Evolutionary conservation across 2,329 filamentous ascomycete genomes (phyloP), one percentile per base, ranked within the genome.

Genomic region (Ceratocystis cubensis): DNA sequence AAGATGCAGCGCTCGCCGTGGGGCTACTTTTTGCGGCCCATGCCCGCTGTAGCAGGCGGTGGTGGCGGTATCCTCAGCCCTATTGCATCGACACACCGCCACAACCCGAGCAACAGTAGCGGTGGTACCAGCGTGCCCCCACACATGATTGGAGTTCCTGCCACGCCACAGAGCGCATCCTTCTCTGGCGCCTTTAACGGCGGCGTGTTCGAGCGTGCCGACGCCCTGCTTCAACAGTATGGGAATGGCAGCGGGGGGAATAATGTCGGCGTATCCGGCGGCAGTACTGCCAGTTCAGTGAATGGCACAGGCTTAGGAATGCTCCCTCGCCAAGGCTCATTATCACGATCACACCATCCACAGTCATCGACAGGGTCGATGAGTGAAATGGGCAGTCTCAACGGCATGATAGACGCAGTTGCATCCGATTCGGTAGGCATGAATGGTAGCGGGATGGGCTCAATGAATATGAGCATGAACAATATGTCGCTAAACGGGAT

Each of bases 131-230:
- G 30, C 44, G 61, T 67, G 56, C 59, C 30, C 8, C 48, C 45
- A 41, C 63, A 64, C 57, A 65, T 66, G 41, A 91, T 92, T 0
- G 96, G 91, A 0, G 87, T 96, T 10, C 88, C 90, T 3, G 89
- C 83, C 2, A 89, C 85, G 0, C 84, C 85, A 8, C 80, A 84
- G 72, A 83, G 78, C 68, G 80, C 77, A 1, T 82, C 81, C 0
- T 84, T 85, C 71, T 78, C 79, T 6, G 76, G 76, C 17, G 78
- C 80, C 1, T 84, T 85, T 68, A 76, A 78, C 1, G 81, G 82
- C 10, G 79, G 83, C 69, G 81, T 85, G n/a, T 85, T 84, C 72
- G 81, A 85, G 70, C 76, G 83, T 20, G 83, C 83, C 0, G 82
- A 84, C 65, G 78, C 82, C 5, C 48, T 67, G n/a, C 75, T 85